phyloP scores from a whole-genome alignment of 176 grass and related monocot species.

The Oryza meyeriana region DNA sequence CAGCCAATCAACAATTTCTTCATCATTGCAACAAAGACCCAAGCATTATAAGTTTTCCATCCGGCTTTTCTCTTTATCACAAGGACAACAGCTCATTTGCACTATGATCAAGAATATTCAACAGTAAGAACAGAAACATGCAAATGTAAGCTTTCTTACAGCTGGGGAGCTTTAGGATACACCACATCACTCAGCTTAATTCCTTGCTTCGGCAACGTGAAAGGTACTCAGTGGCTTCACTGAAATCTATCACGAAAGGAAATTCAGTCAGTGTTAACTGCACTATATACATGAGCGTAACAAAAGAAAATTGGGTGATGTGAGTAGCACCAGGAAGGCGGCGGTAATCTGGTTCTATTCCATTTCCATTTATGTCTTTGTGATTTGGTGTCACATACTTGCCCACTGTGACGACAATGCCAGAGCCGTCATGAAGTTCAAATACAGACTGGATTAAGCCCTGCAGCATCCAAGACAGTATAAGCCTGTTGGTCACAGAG shows the following conservation, averaged over 20 bases:
- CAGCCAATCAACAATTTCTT: neutral
- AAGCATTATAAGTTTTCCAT: neutral
- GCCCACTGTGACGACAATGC: slow-evolving; percentile 88
- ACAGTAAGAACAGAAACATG: neutral
- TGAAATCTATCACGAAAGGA: slow-evolving; percentile 50
- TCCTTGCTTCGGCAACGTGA: slow-evolving; percentile 50
- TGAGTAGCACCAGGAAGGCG: slow-evolving; percentile 62
- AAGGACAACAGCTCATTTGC: neutral
- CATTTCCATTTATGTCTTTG: slow-evolving; percentile 96
- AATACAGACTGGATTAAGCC: slow-evolving; percentile 96
- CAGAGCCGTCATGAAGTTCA: slow-evolving; percentile 98
- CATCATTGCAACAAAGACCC: neutral
- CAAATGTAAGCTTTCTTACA: slow-evolving; percentile 1
- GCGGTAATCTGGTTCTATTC: slow-evolving; percentile 81
- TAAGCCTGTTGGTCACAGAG: slow-evolving; percentile 7
- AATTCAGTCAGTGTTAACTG: slow-evolving; percentile 1
- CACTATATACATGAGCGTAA: neutral
- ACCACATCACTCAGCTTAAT: slow-evolving; percentile 37
- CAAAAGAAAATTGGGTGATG: slow-evolving; percentile 13
- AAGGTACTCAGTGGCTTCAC: slow-evolving; percentile 77
- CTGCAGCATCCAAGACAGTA: slow-evolving; percentile 38
- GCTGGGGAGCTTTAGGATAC: neutral
- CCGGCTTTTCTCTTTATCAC: neutral
- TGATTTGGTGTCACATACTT: slow-evolving; percentile 88
- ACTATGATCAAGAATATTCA: neutral